Conservation (phyloP, 805 yeast species). For the Kodamaea leandrae region DNA sequence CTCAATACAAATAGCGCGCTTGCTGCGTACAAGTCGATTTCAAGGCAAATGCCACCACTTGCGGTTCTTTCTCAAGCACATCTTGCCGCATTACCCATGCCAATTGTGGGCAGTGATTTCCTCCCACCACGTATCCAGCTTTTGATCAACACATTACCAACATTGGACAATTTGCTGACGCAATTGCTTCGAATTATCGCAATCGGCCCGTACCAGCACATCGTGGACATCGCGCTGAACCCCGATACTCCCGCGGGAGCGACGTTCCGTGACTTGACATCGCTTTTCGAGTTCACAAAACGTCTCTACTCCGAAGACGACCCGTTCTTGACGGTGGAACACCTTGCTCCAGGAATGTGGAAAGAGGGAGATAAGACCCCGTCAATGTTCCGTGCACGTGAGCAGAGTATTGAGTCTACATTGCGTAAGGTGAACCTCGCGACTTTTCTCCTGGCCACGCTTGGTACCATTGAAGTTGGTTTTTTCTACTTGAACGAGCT, state of each 20-base stretch:
- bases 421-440: constrained; percentile 83
- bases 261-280: constrained; percentile 65
- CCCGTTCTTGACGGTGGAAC: constrained; percentile 68
- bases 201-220: constrained; percentile 71
- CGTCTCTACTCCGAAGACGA: constrained; percentile 65
- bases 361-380: constrained; percentile 61
- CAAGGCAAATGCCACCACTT: constrained; percentile 37
- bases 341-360: constrained; percentile 72
- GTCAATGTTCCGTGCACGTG: constrained; percentile 54
- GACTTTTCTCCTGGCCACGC: constrained; percentile 81
- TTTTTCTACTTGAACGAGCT: constrained; percentile 81
- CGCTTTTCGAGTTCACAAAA: constrained; percentile 75
- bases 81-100: constrained; percentile 58
- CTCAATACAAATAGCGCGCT: constrained; percentile 39
- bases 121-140: constrained; percentile 63
- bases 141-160: constrained; percentile 65
- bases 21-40: constrained; percentile 42
- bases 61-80: constrained; percentile 44
- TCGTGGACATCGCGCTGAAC: constrained; percentile 65
- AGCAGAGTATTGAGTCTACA: constrained; percentile 60
- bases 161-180: constrained; percentile 76
- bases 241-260: constrained; percentile 64
- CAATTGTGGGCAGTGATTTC: constrained; percentile 53
- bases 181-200: constrained; percentile 75
- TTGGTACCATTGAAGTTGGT: constrained; percentile 83